Conservation (phyloP, 2,329 filamentous ascomycete genomes). For the Lachnellula occidentalis region DNA sequence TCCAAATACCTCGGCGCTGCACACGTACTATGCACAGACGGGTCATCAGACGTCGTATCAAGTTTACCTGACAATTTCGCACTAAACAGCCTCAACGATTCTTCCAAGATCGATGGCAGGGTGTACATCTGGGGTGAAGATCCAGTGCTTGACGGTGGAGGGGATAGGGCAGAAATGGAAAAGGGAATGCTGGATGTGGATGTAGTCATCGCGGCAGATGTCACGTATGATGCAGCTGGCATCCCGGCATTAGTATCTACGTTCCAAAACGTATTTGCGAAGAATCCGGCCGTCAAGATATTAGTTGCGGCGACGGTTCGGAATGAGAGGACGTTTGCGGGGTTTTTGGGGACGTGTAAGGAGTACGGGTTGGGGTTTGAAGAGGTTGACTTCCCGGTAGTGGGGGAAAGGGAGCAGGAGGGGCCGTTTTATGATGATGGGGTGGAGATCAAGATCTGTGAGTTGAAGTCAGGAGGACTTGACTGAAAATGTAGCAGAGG, state of each 20-base stretch:
- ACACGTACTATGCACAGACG: conserved; percentile 65
- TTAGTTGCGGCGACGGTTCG: conserved; percentile 67
- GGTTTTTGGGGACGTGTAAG: conserved; percentile 54
- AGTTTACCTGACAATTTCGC: conserved; percentile 62
- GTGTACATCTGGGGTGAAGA: conserved; percentile 42
- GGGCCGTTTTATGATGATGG: conserved; percentile 60
- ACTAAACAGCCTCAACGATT: conserved; percentile 57
- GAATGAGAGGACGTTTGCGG: conserved; percentile 62
- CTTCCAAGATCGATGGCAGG: conserved; percentile 50
- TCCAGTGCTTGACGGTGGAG: conserved; percentile 31
- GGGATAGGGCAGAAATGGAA: conserved; percentile 37
- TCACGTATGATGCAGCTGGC: conserved; percentile 66
- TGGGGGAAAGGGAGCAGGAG: conserved; percentile 38
- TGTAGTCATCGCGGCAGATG: conserved; percentile 68
- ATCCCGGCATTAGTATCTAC: conserved; percentile 62
- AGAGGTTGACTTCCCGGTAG: conserved; percentile 39
- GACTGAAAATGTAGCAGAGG: conserved; percentile 28
- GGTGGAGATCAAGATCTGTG: conserved; percentile 55
- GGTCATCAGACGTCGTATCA: conserved; percentile 66
- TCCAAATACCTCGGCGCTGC: conserved; percentile 57
- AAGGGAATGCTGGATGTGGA: conserved; percentile 38
- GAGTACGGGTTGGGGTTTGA: conserved; percentile 36
- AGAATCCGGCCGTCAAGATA: conserved; percentile 51
- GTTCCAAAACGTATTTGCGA: conserved; percentile 53
- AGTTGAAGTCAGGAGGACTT: not conserved